A percentile compares a stretch with the other conserved stretches of the same genome.
phyloP scores from a whole-genome alignment of 345 rosid genomes.

The Gossypium herbaceum region DNA sequence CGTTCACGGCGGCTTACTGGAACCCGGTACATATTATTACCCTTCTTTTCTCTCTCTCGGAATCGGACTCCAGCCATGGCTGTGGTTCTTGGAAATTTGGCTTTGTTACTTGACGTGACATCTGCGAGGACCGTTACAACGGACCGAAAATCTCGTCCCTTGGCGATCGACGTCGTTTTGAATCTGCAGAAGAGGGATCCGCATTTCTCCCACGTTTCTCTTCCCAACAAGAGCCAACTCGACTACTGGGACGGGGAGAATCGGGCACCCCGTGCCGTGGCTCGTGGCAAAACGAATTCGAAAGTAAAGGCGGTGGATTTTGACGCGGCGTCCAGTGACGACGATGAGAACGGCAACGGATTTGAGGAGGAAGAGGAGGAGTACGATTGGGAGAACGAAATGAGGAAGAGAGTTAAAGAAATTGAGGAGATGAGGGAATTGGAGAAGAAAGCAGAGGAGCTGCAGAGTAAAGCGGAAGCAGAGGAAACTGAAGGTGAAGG shows the following conservation, averaged over 20 bases:
- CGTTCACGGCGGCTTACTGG: constrained; percentile 9
- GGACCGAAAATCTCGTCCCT: constrained; percentile 59
- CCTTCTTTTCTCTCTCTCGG: constrained; percentile 14
- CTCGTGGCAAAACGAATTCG: constrained; percentile 63
- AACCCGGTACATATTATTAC: not conserved
- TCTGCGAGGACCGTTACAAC: constrained; percentile 40
- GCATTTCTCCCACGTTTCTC: constrained; percentile 29
- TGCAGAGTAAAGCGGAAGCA: constrained; percentile 49
- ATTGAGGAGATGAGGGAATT: constrained; percentile 79
- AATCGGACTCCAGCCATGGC: constrained; percentile 41
- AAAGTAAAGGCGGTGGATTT: constrained; percentile 70
- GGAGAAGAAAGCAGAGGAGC: constrained; percentile 86
- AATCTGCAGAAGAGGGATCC: constrained; percentile 53
- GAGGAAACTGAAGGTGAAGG: constrained; percentile 38
- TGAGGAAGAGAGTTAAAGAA: constrained; percentile 71
- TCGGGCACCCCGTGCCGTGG: constrained; percentile 34
- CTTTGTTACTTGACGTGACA: constrained; percentile 49
- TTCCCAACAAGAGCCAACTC: constrained; percentile 35
- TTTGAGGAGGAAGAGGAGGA: constrained; percentile 39
- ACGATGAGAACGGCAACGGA: constrained; percentile 36
- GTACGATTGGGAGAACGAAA: constrained; percentile 68
- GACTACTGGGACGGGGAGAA: constrained; percentile 51
- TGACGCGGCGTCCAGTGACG: constrained; percentile 52
- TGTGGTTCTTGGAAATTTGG: constrained; percentile 64
- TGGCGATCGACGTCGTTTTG: constrained; percentile 43